Evolutionary conservation across 2,329 filamentous ascomycete species (phyloP).

Genomic region (Calonectria pauciramosa): DNA sequence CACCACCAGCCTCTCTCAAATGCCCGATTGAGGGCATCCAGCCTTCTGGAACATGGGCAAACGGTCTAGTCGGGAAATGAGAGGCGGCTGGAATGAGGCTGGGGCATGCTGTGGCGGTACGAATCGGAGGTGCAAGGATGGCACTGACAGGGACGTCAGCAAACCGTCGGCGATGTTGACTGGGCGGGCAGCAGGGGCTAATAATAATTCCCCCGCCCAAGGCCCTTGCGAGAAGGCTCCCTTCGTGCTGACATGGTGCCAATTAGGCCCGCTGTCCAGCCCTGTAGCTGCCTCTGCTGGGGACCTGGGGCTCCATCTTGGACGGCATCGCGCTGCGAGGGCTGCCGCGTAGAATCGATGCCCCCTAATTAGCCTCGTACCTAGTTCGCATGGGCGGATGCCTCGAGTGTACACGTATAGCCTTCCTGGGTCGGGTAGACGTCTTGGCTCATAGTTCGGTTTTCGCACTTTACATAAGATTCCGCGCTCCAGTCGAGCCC

Average conservation of each 20-base stretch:
- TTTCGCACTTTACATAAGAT: constrained; percentile 29
- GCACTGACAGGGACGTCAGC: constrained; percentile 8
- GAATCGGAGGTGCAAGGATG: constrained; percentile 7
- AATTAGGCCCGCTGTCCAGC: constrained; percentile 15
- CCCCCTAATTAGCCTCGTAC: constrained; percentile 17
- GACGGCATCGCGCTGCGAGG: constrained; percentile 2
- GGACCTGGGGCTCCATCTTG: constrained; percentile 7
- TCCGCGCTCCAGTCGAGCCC: constrained; percentile 14
- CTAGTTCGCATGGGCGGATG: constrained; percentile 39
- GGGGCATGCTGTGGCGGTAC: constrained; percentile 12
- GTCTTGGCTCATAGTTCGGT: constrained; percentile 28
- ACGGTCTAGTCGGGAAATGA: background rate
- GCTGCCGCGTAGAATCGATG: background rate
- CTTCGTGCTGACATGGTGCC: background rate
- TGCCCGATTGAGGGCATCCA: background rate
- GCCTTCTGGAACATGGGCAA: background rate
- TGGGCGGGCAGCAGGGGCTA: constrained; percentile 6
- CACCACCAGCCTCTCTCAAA: constrained; percentile 22
- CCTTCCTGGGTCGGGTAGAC: constrained; percentile 31
- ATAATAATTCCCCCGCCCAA: constrained; percentile 12
- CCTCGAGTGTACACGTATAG: constrained; percentile 43
- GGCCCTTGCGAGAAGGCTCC: background rate
- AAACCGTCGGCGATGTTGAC: background rate
- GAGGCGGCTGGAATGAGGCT: constrained; percentile 22
- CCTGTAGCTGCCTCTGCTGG: background rate